A percentile compares a stretch with the other conserved stretches of the same genome.
These are phyloP conservation scores for Cystobasidium onofrii DNA, from an alignment of 768 basidiomycete genomes.

Conservation along the genomic window DNA sequence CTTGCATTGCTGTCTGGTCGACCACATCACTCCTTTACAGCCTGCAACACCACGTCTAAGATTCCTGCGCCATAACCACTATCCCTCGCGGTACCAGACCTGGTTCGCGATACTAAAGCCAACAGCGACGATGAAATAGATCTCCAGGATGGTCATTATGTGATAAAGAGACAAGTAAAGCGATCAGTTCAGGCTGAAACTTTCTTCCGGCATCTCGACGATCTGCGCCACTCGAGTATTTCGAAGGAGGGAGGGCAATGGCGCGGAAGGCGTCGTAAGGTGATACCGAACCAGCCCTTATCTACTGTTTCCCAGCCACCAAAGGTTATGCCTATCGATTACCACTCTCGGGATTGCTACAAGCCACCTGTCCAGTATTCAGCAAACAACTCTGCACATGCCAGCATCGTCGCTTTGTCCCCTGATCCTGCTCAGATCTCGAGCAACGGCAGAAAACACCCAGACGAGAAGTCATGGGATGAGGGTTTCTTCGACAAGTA, in stretches of 20 bases:
- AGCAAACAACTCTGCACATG: background rate
- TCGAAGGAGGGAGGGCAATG: background rate
- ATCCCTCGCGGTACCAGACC: background rate
- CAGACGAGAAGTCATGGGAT: background rate
- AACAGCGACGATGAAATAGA: background rate
- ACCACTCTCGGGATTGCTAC: background rate
- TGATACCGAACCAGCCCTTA: conserved; percentile 10
- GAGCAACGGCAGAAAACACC: background rate
- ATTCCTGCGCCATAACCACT: background rate
- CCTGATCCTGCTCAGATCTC: background rate
- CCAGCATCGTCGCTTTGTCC: background rate
- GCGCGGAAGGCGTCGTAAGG: conserved; percentile 1
- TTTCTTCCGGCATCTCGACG: conserved; percentile 8
- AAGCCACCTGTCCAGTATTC: background rate
- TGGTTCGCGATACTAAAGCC: conserved; percentile 1
- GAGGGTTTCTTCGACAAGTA: conserved; percentile 3
- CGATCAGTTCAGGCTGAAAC: conserved; percentile 3
- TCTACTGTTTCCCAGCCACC: conserved; percentile 4
- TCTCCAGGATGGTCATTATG: conserved; percentile 8
- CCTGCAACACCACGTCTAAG: too few relatives aligned
- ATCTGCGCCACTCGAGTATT: conserved; percentile 7
- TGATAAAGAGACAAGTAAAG: conserved; percentile 6
- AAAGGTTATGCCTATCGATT: conserved; percentile 3
- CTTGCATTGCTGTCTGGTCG: too few relatives aligned
- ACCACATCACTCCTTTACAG: too few relatives aligned